Conservation (phyloP, 768 basidiomycete species). For the Boletus sp. region DNA sequence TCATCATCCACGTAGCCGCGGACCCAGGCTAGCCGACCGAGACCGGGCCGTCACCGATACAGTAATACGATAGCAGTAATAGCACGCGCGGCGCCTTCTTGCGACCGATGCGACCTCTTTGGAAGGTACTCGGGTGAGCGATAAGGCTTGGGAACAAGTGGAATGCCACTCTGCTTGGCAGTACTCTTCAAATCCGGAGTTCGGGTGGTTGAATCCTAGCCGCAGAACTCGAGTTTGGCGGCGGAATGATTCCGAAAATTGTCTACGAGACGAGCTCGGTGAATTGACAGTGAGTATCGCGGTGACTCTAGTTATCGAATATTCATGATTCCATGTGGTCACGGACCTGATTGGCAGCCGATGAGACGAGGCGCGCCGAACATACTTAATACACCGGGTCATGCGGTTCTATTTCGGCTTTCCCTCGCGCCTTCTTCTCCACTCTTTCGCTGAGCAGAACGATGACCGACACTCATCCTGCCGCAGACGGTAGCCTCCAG, state of each 20-base stretch:
- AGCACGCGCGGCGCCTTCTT: background rate
- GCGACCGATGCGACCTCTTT: background rate
- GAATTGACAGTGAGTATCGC: background rate
- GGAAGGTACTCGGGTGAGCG: background rate
- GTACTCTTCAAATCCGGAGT: background rate
- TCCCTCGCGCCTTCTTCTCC: background rate
- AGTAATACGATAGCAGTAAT: background rate
- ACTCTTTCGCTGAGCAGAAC: background rate
- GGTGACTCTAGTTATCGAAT: background rate
- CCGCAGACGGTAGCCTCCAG: constrained; percentile 1
- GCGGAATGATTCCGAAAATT: background rate
- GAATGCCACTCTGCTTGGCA: background rate
- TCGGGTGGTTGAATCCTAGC: background rate
- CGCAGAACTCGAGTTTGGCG: background rate
- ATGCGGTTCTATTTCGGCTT: constrained; percentile 7
- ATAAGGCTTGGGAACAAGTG: background rate
- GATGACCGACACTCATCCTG: constrained; percentile 19
- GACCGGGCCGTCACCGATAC: background rate
- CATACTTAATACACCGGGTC: background rate
- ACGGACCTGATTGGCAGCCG: background rate
- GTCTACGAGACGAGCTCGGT: too few species aligned
- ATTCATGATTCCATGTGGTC: constrained; percentile 1
- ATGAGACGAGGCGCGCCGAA: background rate
- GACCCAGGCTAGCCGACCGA: background rate
- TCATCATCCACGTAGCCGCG: too few species aligned